Evolutionary conservation across 1,284 basidiomycete genomes (phyloP).

Genomic region (Puccinia novopanici): DNA sequence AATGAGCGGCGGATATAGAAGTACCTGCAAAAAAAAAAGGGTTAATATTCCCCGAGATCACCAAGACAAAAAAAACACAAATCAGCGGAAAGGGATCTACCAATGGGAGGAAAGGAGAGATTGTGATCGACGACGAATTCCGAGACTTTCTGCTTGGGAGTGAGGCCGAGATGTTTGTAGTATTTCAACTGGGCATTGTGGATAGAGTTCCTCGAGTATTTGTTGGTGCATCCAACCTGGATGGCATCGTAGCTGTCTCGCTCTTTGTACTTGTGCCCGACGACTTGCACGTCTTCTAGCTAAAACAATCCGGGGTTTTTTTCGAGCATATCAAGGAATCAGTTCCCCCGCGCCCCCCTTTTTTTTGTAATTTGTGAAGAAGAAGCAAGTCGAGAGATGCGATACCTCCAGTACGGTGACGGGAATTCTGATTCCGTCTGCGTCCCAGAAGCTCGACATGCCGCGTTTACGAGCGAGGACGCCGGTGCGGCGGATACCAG

Average conservation of each 20-base stretch:
- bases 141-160: slow-evolving; percentile 81
- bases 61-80: not conserved
- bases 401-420: slow-evolving; percentile 92
- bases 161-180: slow-evolving; percentile 76
- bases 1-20: slow-evolving; percentile 84
- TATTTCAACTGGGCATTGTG: slow-evolving; percentile 62
- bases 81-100: slow-evolving; percentile 63
- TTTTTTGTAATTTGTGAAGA: slow-evolving; percentile 37
- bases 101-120: slow-evolving; percentile 85
- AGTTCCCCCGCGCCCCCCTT: not conserved
- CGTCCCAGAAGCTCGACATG: slow-evolving; percentile 91
- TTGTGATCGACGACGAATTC: slow-evolving; percentile 83
- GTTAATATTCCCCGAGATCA: no score
- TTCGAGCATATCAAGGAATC: not conserved
- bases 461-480: slow-evolving; percentile 92
- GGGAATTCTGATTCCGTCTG: slow-evolving; percentile 80
- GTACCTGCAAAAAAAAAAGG: no score
- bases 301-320: no score
- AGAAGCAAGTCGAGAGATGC: slow-evolving; percentile 60
- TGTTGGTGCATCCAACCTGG: slow-evolving; percentile 78
- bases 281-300: slow-evolving; percentile 63
- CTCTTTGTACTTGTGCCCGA: slow-evolving; percentile 57
- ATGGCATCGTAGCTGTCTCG: slow-evolving; percentile 73
- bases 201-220: slow-evolving; percentile 74
- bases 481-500: slow-evolving; percentile 85